Evolutionary conservation across 306 rosid species (phyloP), one percentile per base, ranked within the genome.

Genomic region (Senna tora): DNA sequence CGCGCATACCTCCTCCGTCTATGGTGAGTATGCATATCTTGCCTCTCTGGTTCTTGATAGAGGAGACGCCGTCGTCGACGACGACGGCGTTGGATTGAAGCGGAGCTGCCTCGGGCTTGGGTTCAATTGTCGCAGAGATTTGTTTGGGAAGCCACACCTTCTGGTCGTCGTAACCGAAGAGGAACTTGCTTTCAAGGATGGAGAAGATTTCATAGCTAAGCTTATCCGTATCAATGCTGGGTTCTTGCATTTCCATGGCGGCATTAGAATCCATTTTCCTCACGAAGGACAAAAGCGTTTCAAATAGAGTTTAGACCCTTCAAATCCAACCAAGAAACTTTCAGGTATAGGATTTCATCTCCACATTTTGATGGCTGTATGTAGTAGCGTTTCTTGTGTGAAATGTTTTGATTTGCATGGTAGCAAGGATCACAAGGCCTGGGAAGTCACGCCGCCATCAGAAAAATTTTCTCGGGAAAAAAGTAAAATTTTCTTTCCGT

Each of bases 171-270:
- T 95, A 95, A 7, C 99, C 99, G n/a, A 95, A 95, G 39, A 95
- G 89, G 33, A 91, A 95, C 72, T 95, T 95, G 77, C 87, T 89
- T 83, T 95, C 99, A 14, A 95, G 86, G 63, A 95, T 91, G 41
- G 99, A 95, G 81, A 95, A 95, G 67, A 95, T 95, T 80, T 95
- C 99, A 67, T 95, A 95, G 79, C 97, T 95, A 1, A 95, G 89
- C 85, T 95, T 95, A 86, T 95, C 99, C 3, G 96, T 91, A 51
- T 95, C 97, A 76, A 95, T 89, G 69, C 99, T 95, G 1, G 99
- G 99, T 69, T 95, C 99, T 43, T 95, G 90, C 93, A 89, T 89
- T 83, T 89, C 99, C 64, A 81, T 8, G 9, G 25, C 10, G 9
- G 25, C 80, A 49, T 85, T 82, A 11, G 81, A 82, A 72, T 73